Percentiles rank a stretch among this genome's conserved stretches.
These are phyloP conservation scores for Suillus occidentalis DNA, from an alignment of 768 basidiomycete genomes.

Conservation along the genomic window DNA sequence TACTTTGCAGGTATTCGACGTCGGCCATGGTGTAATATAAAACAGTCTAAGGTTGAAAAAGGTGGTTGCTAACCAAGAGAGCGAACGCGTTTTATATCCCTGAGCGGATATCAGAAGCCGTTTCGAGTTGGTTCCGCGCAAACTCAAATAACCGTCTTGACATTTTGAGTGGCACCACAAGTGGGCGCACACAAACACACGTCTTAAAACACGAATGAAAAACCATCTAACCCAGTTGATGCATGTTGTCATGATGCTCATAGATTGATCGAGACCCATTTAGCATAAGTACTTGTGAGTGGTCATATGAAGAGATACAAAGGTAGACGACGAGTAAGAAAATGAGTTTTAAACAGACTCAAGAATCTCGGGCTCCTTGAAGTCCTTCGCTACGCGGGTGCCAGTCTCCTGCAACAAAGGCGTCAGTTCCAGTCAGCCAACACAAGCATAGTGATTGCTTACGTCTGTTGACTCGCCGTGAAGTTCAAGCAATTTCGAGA, in stretches of 20 bases:
- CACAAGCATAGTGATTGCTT: slow-evolving; percentile 35
- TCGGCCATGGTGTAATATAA: slow-evolving; percentile 57
- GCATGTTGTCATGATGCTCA: slow-evolving; percentile 28
- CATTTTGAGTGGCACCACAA: not conserved
- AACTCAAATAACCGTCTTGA: not conserved
- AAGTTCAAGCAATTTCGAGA: slow-evolving; percentile 92
- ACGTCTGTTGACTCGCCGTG: slow-evolving; percentile 96
- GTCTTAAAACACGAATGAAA: no score
- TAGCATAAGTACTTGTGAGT: slow-evolving; percentile 27
- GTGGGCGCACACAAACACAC: no score
- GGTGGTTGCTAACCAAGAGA: not conserved
- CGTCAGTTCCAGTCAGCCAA: slow-evolving; percentile 10
- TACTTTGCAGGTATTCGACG: slow-evolving; percentile 64
- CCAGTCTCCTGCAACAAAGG: slow-evolving; percentile 75
- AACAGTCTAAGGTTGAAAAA: not conserved
- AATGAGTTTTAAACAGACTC: slow-evolving; percentile 76
- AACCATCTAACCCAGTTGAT: not conserved
- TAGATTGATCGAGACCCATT: slow-evolving; percentile 40
- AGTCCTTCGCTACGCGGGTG: slow-evolving; percentile 90
- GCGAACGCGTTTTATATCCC: not conserved
- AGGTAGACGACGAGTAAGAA: slow-evolving; percentile 30
- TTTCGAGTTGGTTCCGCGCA: not conserved
- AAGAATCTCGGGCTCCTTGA: slow-evolving; percentile 95
- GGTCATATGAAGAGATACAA: slow-evolving; percentile 37
- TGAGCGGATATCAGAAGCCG: not conserved